Evolutionary conservation across 2,329 filamentous ascomycete genomes (phyloP), one percentile per base, ranked within the genome.

Genomic region (Seiridium cupressi): DNA sequence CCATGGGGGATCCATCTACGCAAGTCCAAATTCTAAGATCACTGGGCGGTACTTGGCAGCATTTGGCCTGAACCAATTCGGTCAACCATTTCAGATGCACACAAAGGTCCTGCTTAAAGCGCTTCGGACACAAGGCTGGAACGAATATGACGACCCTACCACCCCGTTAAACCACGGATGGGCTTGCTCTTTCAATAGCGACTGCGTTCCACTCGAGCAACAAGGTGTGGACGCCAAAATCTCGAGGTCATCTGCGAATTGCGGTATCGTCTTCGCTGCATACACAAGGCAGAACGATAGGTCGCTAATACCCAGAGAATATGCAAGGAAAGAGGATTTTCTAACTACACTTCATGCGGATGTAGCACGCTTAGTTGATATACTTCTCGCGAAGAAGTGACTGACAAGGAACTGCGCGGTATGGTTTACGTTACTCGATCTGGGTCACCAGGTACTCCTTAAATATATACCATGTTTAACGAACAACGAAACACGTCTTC

Each of bases 181-280:
- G 66, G 81, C 79, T 7, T 80, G 80, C 63, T 77, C 83, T 5
- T 86, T 85, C 59, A 79, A 83, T 68, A 79, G 77, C 0, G 78
- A 78, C 32, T 71, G 69, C 51, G 64, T 63, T 2, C 60, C 68
- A 1, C 54, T 62, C 69, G 10, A 35, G n/a, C 34, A n/a, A 13
- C 34, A 40, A n/a, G 46, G 34, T 11, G 26, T 44, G n/a, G 55
- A 42, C 11, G 40, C 34, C 9, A 58, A 35, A n/a, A 8, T 66
- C 63, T 57, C 64, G 60, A 40, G 40, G 32, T 32, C n/a, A 32
- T 51, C 40, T 3, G 74, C 76, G 56, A 79, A 84, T 64, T 76
- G 81, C 38, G 83, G 83, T 51, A 81, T 86, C 60, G 79, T 85
- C 4, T 86, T 86, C 58, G 83, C 82, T 1, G 83, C 81, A 0